Percentiles rank a stretch among this genome's conserved stretches.
phyloP scores from a whole-genome alignment of 2,329 filamentous ascomycete genomes.

The Colletotrichum sp. region DNA sequence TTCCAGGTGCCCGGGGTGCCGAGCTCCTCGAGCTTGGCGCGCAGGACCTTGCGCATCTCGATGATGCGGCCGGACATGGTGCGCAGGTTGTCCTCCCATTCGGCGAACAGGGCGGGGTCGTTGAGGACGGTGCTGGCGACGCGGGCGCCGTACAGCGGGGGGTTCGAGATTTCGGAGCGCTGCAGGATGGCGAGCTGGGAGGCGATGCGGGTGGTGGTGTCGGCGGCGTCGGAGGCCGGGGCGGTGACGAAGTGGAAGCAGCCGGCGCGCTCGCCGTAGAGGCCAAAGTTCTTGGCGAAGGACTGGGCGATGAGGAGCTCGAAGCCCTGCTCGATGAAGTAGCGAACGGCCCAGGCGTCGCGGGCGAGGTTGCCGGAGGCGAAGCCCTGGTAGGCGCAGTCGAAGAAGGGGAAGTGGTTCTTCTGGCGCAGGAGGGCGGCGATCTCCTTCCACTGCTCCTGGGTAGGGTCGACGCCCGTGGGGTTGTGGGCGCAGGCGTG shows the following conservation, averaged over 20 bases:
- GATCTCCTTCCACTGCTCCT: slow-evolving; percentile 93
- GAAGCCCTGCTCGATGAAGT: slow-evolving; percentile 93
- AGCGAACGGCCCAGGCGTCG: slow-evolving; percentile 90
- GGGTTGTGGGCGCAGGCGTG: slow-evolving; percentile 99
- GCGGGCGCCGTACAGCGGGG: slow-evolving; percentile 90
- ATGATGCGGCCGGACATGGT: slow-evolving; percentile 98
- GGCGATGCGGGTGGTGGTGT: slow-evolving; percentile 69
- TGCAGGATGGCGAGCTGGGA: slow-evolving; percentile 94
- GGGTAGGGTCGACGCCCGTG: slow-evolving; percentile 92
- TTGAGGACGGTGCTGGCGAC: slow-evolving; percentile 88
- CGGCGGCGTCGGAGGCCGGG: slow-evolving; percentile 69
- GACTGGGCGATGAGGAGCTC: slow-evolving; percentile 88
- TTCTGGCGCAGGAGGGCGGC: slow-evolving; percentile 77
- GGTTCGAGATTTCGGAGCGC: slow-evolving; percentile 96
- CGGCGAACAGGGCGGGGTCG: slow-evolving; percentile 77
- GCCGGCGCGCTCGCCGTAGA: slow-evolving; percentile 95
- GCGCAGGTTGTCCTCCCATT: slow-evolving; percentile 91
- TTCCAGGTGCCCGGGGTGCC: slow-evolving; percentile 92
- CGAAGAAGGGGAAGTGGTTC: slow-evolving; percentile 97
- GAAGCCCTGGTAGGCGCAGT: slow-evolving; percentile 97
- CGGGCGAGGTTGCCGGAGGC: slow-evolving; percentile 86
- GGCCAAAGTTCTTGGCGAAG: slow-evolving; percentile 97
- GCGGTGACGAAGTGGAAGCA: slow-evolving; percentile 93
- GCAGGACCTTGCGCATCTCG: slow-evolving; percentile 82
- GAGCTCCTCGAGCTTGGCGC: slow-evolving; percentile 81